These are phyloP conservation scores for Fusarium sp. DNA, from an alignment of 2,329 filamentous ascomycete species.

Conservation along the genomic window DNA sequence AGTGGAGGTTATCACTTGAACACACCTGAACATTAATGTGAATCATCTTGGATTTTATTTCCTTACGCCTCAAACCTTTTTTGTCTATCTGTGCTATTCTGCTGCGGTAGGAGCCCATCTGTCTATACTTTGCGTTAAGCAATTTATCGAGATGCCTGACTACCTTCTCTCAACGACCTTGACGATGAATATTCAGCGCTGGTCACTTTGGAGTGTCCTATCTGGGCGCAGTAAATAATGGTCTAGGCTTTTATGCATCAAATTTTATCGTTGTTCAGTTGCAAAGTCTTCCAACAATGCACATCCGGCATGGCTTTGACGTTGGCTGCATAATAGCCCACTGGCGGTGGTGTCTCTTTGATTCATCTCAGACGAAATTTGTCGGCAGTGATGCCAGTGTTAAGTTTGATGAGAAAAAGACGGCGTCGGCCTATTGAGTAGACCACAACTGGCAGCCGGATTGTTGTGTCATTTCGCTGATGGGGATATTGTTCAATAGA, in stretches of 20 bases:
- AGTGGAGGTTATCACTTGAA: background rate
- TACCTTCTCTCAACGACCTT: background rate
- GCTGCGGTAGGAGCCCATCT: background rate
- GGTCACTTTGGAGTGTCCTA: background rate
- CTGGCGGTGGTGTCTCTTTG: background rate
- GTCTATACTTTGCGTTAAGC: background rate
- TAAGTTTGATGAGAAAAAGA: background rate
- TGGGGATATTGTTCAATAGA: background rate
- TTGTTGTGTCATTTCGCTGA: background rate
- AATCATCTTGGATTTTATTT: background rate
- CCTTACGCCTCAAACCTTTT: background rate
- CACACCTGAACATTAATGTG: background rate
- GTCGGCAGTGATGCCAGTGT: background rate
- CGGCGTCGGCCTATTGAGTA: background rate
- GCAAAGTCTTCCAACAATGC: background rate
- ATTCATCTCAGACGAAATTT: background rate
- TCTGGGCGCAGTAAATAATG: background rate
- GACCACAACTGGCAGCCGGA: background rate
- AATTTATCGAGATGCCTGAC: background rate
- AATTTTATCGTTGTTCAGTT: background rate
- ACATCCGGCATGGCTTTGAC: background rate
- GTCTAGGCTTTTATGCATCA: background rate
- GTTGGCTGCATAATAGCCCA: background rate
- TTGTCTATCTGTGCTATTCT: background rate
- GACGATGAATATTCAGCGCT: background rate